phyloP scores from a whole-genome alignment of 192 early-diverging fungal genomes.

The Podila minutissima region DNA sequence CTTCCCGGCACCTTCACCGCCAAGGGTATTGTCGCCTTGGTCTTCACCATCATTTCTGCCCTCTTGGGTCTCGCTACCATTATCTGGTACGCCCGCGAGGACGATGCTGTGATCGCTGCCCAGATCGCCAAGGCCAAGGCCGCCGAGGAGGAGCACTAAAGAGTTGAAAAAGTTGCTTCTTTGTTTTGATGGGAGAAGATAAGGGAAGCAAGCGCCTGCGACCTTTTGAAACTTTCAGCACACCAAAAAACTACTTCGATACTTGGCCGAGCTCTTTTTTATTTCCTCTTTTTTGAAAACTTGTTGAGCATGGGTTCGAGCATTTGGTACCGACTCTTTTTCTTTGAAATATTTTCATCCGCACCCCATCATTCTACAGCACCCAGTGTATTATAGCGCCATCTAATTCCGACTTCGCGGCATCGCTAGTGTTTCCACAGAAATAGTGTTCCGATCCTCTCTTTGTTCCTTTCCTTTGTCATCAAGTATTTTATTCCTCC shows the following conservation, averaged over 20 bases:
- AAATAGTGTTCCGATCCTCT: too few relatives aligned
- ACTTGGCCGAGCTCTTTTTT: background rate
- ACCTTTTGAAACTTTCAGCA: constrained; percentile 8
- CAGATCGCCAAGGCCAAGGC: constrained; percentile 40
- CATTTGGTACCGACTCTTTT: background rate
- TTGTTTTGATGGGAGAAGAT: background rate
- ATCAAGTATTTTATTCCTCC: too few relatives aligned
- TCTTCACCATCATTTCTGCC: constrained; percentile 74
- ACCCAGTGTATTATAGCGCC: constrained; percentile 40
- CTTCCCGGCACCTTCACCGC: constrained; percentile 67
- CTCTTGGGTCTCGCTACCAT: constrained; percentile 79
- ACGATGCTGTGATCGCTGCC: constrained; percentile 34
- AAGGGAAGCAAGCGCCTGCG: constrained; percentile 43
- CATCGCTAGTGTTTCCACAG: too few relatives aligned
- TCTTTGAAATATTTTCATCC: background rate
- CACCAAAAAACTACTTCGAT: background rate
- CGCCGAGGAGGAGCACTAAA: constrained; percentile 34
- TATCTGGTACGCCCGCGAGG: constrained; percentile 74
- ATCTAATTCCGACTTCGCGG: background rate
- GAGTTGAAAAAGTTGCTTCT: background rate
- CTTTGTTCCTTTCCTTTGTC: too few relatives aligned
- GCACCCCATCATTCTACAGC: background rate
- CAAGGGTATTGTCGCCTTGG: constrained; percentile 78
- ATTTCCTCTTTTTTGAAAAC: constrained; percentile 1
- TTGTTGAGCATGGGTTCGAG: too few relatives aligned